These are phyloP conservation scores for Pisolithus marmoratus DNA, from an alignment of 768 basidiomycete species.

Conservation along the genomic window DNA sequence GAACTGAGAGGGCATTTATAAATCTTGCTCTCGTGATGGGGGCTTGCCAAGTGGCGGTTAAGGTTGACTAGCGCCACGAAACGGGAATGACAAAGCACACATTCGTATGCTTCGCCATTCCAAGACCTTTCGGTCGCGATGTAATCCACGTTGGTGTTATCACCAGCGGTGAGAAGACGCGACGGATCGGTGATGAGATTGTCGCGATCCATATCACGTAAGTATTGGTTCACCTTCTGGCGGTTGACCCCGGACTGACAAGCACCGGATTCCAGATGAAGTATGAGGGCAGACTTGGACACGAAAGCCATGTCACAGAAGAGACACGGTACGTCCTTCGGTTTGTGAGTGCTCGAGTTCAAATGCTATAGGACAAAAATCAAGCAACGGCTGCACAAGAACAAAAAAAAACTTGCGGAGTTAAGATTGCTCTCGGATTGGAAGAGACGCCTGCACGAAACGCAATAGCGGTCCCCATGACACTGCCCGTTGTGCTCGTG, in stretches of 20 bases:
- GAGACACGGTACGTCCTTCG: constrained; percentile 32
- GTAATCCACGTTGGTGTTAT: neutral
- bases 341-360: constrained; percentile 46
- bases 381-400: neutral
- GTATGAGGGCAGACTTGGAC: constrained; percentile 47
- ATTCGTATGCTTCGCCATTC: constrained; percentile 49
- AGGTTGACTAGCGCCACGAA: constrained; percentile 39
- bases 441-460: constrained; percentile 40
- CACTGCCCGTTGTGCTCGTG: constrained; percentile 44
- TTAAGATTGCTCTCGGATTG: constrained; percentile 14
- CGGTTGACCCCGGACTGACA: constrained; percentile 48
- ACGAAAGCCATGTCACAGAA: constrained; percentile 46
- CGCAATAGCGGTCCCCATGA: constrained; percentile 39
- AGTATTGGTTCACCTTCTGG: constrained; percentile 27
- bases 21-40: constrained; percentile 46
- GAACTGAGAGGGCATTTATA: constrained; percentile 48
- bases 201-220: constrained; percentile 38
- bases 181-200: constrained; percentile 52
- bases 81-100: constrained; percentile 50
- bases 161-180: constrained; percentile 38
- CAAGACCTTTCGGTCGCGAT: constrained; percentile 36
- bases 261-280: constrained; percentile 57
- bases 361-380: constrained; percentile 35
- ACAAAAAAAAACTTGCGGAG: constrained; percentile 3
- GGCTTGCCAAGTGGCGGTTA: constrained; percentile 62